Percentiles rank a stretch among this genome's conserved stretches.
Evolutionary conservation across 1,284 basidiomycete genomes (phyloP).

Genomic region (Trichosporon coremiiforme): DNA sequence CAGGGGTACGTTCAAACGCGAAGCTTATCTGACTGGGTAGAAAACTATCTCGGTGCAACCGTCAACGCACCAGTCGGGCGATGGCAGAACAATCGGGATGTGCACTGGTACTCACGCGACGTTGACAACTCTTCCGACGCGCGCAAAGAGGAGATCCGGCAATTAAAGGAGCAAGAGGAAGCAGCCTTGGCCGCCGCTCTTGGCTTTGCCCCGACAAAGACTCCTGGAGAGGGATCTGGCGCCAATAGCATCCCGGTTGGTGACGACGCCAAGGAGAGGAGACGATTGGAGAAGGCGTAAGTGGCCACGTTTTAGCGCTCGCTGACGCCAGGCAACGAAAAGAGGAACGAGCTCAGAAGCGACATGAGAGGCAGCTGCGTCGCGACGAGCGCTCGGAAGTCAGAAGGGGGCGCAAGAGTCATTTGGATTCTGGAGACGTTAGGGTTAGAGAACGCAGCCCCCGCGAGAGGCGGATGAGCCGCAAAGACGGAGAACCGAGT

Average conservation of each 20-base stretch:
- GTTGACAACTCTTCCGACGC: conserved; percentile 58
- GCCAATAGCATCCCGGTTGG: conserved; percentile 45
- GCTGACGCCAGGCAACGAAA: conserved; percentile 41
- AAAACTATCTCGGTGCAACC: conserved; percentile 89
- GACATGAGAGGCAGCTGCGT: conserved; percentile 43
- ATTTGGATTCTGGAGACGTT: too few relatives aligned
- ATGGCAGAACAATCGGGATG: conserved; percentile 93
- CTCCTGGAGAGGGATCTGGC: conserved; percentile 37
- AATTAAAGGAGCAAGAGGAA: conserved; percentile 80
- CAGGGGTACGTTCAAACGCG: conserved; percentile 63
- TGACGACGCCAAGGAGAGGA: conserved; percentile 49
- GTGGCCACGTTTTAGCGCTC: conserved; percentile 26
- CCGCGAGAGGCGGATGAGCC: too few relatives aligned
- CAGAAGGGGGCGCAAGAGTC: neutral
- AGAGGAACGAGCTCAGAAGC: conserved; percentile 49
- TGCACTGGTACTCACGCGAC: conserved; percentile 88
- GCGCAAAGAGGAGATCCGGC: conserved; percentile 66
- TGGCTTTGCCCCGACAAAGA: conserved; percentile 57
- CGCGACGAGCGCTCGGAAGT: conserved; percentile 8
- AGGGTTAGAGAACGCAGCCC: conserved; percentile 20
- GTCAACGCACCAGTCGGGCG: conserved; percentile 88
- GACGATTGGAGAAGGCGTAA: conserved; percentile 51
- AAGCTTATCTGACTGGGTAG: conserved; percentile 19
- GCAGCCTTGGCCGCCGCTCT: conserved; percentile 79
- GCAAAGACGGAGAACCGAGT: too few relatives aligned